Base-by-base conservation (phyloP, 305 asterid genomes). In the Coffea humblotiana region DNA sequence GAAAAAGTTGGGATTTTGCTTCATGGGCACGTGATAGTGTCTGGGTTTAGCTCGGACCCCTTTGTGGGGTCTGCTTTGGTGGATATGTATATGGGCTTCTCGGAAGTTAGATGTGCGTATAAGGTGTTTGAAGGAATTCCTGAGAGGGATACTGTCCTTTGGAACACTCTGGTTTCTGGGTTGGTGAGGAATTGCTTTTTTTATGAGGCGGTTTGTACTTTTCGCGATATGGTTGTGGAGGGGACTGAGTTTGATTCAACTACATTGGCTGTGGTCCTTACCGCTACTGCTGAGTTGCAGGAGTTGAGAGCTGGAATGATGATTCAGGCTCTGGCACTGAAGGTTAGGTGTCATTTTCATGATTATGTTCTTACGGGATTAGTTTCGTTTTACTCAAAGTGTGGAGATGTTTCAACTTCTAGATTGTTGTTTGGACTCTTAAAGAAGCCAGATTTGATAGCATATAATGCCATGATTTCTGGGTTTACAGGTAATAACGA, bases 21-120 rank as follows among this genome's bases (percentile, higher is more conserved):
- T 84, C 96, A 94, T 81, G 98, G 91, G 81, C 92, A 90, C 70
- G 88, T 85, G 25, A 37, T 90, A 10, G 88, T 91, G 83, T 82
- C 91, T 16, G 96, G 97, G 76, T 89, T 81, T 72, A 84, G 88
- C 16, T 82, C 89, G 19, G 94, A 94, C 86, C 78, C 87, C 88
- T 94, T 88, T 81, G 97, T 94, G 80, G 97, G 96, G 21, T 94
- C 98, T 11, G 92, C 97, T 56, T 87, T 94, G 69, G 91, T 90
- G 25, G 97, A 89, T 45, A 82, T 90, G 86, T 92, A 89, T 32
- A 82, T 83, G 84, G 84, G 82, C 3, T 88, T 82, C 84, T 85
- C 90, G 43, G 85, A 86, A 82, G 81, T 86, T 35, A 70, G 77
- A 35, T 54, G 79, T 60, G 98, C 96, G 3, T 78, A 79, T 73